Evolutionary conservation across 1,139 yeast species (phyloP).

Genomic region (Geotrichum fermentans): DNA sequence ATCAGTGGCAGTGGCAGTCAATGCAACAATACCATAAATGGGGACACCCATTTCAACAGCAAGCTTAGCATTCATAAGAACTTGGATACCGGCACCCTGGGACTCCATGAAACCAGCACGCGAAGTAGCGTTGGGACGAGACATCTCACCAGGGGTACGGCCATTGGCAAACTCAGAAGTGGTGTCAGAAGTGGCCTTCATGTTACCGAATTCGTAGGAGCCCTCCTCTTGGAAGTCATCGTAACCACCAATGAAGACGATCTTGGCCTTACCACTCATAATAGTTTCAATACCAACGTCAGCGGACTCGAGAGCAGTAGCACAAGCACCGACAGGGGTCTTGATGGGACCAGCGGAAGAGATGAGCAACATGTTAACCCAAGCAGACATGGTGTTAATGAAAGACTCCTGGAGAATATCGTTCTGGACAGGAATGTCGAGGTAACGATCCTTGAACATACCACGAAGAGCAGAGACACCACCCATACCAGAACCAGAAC

Average conservation of each 20-base stretch:
- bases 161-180: constrained; percentile 86
- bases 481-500: constrained; percentile 99
- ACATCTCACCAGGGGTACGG: constrained; percentile 97
- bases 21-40: constrained; percentile 88
- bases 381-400: constrained; percentile 97
- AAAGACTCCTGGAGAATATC: constrained; percentile 96
- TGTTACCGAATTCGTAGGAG: constrained; percentile 93
- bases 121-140: constrained; percentile 94
- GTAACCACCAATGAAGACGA: constrained; percentile 96
- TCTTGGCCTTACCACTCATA: constrained; percentile 86
- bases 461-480: constrained; percentile 96
- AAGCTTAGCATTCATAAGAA: constrained; percentile 89
- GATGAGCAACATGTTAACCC: constrained; percentile 96
- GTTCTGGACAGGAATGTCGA: constrained; percentile 90
- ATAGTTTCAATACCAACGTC: constrained; percentile 95
- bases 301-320: constrained; percentile 95
- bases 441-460: constrained; percentile 92
- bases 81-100: constrained; percentile 98
- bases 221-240: constrained; percentile 99
- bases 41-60: constrained; percentile 99
- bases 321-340: constrained; percentile 99
- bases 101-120: constrained; percentile 99
- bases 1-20: constrained; percentile 95
- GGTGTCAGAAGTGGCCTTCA: constrained; percentile 96
- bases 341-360: constrained; percentile 99